Evolutionary conservation across 73 alveolate species (phyloP).

Genomic region (Tetrahymena borealis): DNA sequence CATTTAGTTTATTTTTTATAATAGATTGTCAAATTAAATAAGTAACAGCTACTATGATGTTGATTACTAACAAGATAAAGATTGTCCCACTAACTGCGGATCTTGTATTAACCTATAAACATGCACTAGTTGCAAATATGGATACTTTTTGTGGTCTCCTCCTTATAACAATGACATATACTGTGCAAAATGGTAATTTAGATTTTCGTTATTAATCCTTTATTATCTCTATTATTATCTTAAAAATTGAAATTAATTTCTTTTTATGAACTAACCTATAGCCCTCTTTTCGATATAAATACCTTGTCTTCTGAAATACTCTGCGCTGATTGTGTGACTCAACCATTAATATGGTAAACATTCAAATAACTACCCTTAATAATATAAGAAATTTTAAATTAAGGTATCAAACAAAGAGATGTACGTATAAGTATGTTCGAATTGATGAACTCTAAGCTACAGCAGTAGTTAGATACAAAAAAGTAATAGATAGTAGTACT

Average conservation of each 20-base stretch:
- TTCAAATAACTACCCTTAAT: too few relatives aligned
- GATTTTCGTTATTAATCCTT: not conserved
- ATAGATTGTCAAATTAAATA: too few relatives aligned
- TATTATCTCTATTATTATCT: not conserved
- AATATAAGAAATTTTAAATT: too few relatives aligned
- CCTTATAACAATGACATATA: not conserved
- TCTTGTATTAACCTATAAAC: not conserved
- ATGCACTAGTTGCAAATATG: not conserved
- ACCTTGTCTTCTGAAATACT: not conserved
- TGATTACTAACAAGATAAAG: too few relatives aligned
- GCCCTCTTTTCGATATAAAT: not conserved
- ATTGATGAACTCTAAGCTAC: too few relatives aligned
- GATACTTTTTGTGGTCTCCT: not conserved
- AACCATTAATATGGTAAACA: not conserved
- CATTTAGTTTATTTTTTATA: too few relatives aligned
- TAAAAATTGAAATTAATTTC: not conserved
- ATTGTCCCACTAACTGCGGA: not conserved
- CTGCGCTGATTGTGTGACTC: not conserved
- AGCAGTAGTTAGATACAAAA: too few relatives aligned
- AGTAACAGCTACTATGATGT: too few relatives aligned
- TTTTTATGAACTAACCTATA: not conserved
- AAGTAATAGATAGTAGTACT: too few relatives aligned
- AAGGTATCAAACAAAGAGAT: too few relatives aligned
- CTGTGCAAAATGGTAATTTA: not conserved
- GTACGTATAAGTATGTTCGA: too few relatives aligned